phyloP scores from a whole-genome alignment of 2,329 filamentous ascomycete genomes.

The Aspergillus amoenus region DNA sequence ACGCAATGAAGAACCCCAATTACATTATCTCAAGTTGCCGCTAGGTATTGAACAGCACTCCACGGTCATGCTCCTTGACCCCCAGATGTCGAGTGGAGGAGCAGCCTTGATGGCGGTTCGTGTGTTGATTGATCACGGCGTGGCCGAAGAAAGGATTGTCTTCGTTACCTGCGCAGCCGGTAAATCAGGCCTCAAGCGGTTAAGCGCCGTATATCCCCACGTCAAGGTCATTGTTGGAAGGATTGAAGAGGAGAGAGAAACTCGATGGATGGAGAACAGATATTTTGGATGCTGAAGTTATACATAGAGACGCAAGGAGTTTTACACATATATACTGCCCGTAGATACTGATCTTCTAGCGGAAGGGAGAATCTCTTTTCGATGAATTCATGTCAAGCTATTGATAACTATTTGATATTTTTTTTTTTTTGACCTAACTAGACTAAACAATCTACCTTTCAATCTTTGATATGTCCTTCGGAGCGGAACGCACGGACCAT shows the following conservation, averaged over 20 bases:
- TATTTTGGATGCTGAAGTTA: constrained; percentile 76
- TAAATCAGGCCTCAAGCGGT: constrained; percentile 74
- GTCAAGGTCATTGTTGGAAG: constrained; percentile 84
- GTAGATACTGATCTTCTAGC: background rate
- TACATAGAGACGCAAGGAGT: background rate
- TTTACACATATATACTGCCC: background rate
- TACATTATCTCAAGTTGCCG: constrained; percentile 84
- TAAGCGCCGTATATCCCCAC: constrained; percentile 85
- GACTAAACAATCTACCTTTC: too few species aligned
- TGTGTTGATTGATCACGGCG: constrained; percentile 92
- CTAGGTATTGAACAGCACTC: constrained; percentile 71
- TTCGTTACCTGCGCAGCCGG: constrained; percentile 92
- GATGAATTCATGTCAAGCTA: background rate
- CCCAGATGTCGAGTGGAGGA: constrained; percentile 92
- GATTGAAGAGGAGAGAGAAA: constrained; percentile 77
- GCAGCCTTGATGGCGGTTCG: constrained; percentile 89
- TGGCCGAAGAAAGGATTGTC: constrained; percentile 78
- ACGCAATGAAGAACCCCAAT: constrained; percentile 82
- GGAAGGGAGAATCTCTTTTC: background rate
- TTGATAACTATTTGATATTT: background rate
- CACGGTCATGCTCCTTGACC: constrained; percentile 81
- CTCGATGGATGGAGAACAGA: constrained; percentile 83
- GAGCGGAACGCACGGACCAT: constrained; percentile 28
- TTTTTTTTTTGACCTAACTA: background rate
- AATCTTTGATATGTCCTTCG: background rate